Conservation (phyloP, 768 basidiomycete genomes). For the Phlebiopsis gigantea region DNA sequence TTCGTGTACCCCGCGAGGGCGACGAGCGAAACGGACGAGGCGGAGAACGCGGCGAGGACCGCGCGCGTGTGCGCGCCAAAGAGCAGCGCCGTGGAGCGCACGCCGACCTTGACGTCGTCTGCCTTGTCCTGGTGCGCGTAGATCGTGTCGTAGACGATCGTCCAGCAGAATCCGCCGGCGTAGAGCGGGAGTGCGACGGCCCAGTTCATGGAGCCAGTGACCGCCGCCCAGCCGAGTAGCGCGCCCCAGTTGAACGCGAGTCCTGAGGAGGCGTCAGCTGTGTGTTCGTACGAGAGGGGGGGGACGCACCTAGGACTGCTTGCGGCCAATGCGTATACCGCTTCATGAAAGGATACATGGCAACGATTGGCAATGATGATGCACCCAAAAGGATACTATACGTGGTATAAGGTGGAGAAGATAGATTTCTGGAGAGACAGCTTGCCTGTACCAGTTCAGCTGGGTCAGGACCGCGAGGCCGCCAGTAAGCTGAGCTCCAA, state of each 20-base stretch:
- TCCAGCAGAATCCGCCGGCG: slow-evolving; percentile 87
- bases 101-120: slow-evolving; percentile 84
- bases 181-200: slow-evolving; percentile 81
- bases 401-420: background rate
- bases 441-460: slow-evolving; percentile 92
- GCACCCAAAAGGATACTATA: slow-evolving; percentile 86
- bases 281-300: background rate
- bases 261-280: slow-evolving; percentile 42
- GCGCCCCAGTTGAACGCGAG: slow-evolving; percentile 98
- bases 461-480: slow-evolving; percentile 87
- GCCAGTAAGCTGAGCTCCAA: slow-evolving; percentile 73
- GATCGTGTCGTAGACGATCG: slow-evolving; percentile 94
- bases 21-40: slow-evolving; percentile 67
- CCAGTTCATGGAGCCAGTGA: slow-evolving; percentile 80
- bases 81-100: slow-evolving; percentile 91
- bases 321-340: slow-evolving; percentile 97
- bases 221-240: slow-evolving; percentile 92
- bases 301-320: slow-evolving; percentile 74
- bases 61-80: slow-evolving; percentile 76
- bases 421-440: background rate
- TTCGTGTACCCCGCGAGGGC: slow-evolving; percentile 79
- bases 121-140: slow-evolving; percentile 97
- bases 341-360: slow-evolving; percentile 95
- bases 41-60: slow-evolving; percentile 70
- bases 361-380: slow-evolving; percentile 82